Evolutionary conservation across 306 rosid genomes (phyloP), one percentile per base, ranked within the genome.

Genomic region (Carpinus fangiana): DNA sequence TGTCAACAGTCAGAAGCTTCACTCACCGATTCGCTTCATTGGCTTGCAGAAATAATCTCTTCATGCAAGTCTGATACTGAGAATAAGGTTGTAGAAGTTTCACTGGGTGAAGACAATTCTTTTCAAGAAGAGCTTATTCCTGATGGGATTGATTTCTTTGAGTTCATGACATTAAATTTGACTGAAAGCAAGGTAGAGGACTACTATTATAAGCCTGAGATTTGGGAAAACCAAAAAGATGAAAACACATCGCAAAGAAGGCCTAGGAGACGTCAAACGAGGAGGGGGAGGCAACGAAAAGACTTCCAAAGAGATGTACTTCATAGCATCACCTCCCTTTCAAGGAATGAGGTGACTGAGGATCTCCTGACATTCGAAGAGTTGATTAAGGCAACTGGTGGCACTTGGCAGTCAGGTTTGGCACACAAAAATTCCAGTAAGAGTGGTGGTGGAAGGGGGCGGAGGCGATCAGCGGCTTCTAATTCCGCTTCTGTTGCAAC

Each of bases 361-460:
- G 73, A 69, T 20, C 52, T 69, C 20, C 73, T 46, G 34, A 70
- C 56, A 70, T 46, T 70, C 4, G 73, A 70, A 21, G 55, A 36
- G 50, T 20, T 70, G 38, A 23, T 46, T 13, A 70, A 46, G 55
- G 31, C 54, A 45, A 17, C 34, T 70, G 55, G 55, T 4, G 56
- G 73, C 48, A 18, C 34, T 70, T 70, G 73, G 56, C 73, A 70
- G 73, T 70, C 73, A 46, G 3, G 73, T 70, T 48, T 70, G 55
- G 55, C 73, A n/a, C 14, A 12, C 31, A 70, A 7, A 70, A 43
- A 10, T 9, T 41, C 54, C 5, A 5, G 5, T 16, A 38, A 36
- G 71, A 9, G 18, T 45, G 28, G 73, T 5, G 18, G 55, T 5
- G 54, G 73, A 46, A 70, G 73, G 51, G 73, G 73, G 21, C 46